A percentile compares a stretch with the other conserved stretches of the same genome.
Evolutionary conservation across 2,329 filamentous ascomycete species (phyloP).

Genomic region (Plenodomus tracheiphilus): DNA sequence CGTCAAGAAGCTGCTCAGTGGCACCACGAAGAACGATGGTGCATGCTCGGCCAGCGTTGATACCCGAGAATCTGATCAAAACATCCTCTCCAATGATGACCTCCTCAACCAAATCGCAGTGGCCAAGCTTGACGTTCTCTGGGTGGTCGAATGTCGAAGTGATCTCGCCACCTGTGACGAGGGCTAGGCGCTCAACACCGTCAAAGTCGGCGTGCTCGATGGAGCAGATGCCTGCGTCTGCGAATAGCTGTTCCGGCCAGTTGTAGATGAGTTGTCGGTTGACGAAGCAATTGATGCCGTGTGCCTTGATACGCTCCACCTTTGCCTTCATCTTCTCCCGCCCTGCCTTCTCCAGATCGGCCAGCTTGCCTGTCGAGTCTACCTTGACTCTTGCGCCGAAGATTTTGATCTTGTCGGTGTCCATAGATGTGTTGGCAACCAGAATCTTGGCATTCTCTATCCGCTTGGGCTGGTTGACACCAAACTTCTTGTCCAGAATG

Average conservation of each 20-base stretch:
- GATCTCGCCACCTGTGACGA: conserved; percentile 97
- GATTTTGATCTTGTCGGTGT: conserved; percentile 99
- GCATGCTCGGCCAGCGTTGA: conserved; percentile 90
- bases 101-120: conserved; percentile 95
- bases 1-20: conserved; percentile 94
- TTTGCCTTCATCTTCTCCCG: conserved; percentile 99
- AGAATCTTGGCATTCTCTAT: conserved; percentile 98
- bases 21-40: conserved; percentile 95
- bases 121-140: conserved; percentile 92
- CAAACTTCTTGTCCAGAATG: conserved; percentile 98
- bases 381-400: conserved; percentile 98
- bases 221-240: conserved; percentile 95
- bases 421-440: conserved; percentile 98
- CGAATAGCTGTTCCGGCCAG: conserved; percentile 99
- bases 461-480: conserved; percentile 96
- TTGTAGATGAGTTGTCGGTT: conserved; percentile 99
- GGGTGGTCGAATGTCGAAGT: conserved; percentile 97
- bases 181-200: conserved; percentile 89
- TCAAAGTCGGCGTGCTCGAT: conserved; percentile 99
- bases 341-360: conserved; percentile 97
- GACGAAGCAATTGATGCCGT: conserved; percentile 99
- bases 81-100: conserved; percentile 98
- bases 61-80: conserved; percentile 94
- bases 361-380: conserved; percentile 91
- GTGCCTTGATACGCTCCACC: conserved; percentile 97